Conservation (phyloP, 2,329 filamentous ascomycete genomes). For the Diatrype stigma region DNA sequence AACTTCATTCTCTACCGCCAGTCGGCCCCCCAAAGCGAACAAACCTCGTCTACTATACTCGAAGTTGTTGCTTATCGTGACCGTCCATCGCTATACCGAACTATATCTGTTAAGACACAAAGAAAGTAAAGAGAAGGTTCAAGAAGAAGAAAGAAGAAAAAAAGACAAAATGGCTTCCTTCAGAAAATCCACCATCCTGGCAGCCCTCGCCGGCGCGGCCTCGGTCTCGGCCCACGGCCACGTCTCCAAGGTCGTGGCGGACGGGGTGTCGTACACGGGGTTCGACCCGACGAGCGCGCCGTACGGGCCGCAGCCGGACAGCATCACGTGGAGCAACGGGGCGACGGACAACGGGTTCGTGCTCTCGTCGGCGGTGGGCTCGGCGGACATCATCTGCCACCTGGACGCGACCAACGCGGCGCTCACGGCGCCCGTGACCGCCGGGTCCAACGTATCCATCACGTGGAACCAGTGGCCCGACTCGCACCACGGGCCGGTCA, state of each 20-base stretch:
- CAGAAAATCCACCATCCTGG: slow-evolving; percentile 5
- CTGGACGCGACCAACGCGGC: slow-evolving; percentile 28
- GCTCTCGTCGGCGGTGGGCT: slow-evolving; percentile 31
- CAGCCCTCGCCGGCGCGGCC: slow-evolving; percentile 15
- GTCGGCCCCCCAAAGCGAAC: not conserved
- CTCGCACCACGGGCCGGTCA: slow-evolving; percentile 41
- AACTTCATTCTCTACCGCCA: not conserved
- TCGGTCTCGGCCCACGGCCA: slow-evolving; percentile 28
- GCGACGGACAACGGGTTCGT: slow-evolving; percentile 34
- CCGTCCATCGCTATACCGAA: no score
- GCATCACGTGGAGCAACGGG: slow-evolving; percentile 28
- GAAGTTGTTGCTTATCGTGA: no score
- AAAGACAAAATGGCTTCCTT: not conserved
- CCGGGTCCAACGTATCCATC: slow-evolving; percentile 54
- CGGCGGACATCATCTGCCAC: slow-evolving; percentile 36
- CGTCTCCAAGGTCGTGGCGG: slow-evolving; percentile 22
- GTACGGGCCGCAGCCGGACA: slow-evolving; percentile 13
- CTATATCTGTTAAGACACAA: no score
- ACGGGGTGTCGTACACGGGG: slow-evolving; percentile 10
- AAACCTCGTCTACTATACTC: not conserved
- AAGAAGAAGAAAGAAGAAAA: no score
- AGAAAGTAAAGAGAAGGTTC: no score
- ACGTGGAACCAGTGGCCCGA: slow-evolving; percentile 65
- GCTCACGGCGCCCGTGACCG: slow-evolving; percentile 40
- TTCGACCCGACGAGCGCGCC: slow-evolving; percentile 12